phyloP scores from a whole-genome alignment of 805 yeast genomes.

The Monosporozyma yasuniensis region DNA sequence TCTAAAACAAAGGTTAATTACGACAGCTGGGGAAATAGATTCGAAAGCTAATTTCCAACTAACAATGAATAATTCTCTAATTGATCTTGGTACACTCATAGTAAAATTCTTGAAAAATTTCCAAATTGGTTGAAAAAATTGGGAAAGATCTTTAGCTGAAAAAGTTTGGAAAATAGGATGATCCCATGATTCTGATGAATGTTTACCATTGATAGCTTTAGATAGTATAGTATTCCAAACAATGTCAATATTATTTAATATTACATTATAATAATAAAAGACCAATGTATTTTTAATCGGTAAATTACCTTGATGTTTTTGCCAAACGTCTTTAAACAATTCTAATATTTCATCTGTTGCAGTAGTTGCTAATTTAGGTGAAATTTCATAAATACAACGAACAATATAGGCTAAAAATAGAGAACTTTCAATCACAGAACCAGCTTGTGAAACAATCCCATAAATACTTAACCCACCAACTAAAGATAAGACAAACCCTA shows the following conservation, averaged over 20 bases:
- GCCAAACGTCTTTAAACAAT: constrained; percentile 33
- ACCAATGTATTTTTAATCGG: constrained; percentile 28
- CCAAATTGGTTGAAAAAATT: constrained; percentile 23
- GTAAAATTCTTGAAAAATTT: constrained; percentile 24
- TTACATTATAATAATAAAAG: constrained; percentile 23
- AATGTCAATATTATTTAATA: constrained; percentile 20
- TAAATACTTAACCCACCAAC: constrained; percentile 66
- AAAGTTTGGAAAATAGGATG: not conserved
- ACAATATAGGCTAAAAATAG: constrained; percentile 84
- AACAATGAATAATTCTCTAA: constrained; percentile 21
- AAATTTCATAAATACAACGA: constrained; percentile 84
- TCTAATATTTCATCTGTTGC: constrained; percentile 37
- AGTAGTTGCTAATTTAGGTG: constrained; percentile 70
- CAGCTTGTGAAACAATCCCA: constrained; percentile 76
- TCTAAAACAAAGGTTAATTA: constrained; percentile 75
- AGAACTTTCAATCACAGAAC: constrained; percentile 86
- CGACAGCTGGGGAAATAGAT: constrained; percentile 71
- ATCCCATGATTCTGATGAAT: not conserved
- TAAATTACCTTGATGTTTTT: constrained; percentile 27
- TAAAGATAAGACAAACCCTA: constrained; percentile 77
- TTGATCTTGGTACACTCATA: constrained; percentile 25
- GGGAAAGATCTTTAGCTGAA: constrained; percentile 5
- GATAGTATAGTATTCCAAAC: constrained; percentile 21
- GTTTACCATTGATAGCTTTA: not conserved
- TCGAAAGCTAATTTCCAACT: constrained; percentile 40